Conservation (phyloP, 352 stramenopile genomes). For the Pythium phragmitis region DNA sequence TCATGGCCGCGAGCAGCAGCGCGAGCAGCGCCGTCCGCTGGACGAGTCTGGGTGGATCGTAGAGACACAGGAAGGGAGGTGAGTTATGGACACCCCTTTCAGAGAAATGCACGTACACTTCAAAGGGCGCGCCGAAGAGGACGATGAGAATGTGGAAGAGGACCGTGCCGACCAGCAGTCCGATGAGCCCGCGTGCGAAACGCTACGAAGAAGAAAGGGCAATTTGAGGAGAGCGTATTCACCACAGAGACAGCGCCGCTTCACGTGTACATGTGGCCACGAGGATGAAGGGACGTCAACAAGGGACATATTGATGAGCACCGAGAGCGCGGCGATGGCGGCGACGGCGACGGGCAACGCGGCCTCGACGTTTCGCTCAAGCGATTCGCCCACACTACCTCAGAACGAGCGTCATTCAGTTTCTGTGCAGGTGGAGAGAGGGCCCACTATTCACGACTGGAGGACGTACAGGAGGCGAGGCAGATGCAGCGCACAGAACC, state of each 20-base stretch:
- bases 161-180: slow-evolving; percentile 36
- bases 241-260: background rate
- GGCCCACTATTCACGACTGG: background rate
- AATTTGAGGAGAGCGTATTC: background rate
- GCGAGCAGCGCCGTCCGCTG: slow-evolving; percentile 62
- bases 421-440: background rate
- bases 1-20: slow-evolving; percentile 49
- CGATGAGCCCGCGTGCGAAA: slow-evolving; percentile 19
- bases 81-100: background rate
- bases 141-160: slow-evolving; percentile 63
- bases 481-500: slow-evolving; percentile 21
- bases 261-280: background rate
- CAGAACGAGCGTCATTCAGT: background rate
- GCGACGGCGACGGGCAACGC: slow-evolving; percentile 41
- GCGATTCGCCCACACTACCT: slow-evolving; percentile 17
- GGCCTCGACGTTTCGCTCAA: slow-evolving; percentile 52
- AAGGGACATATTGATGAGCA: slow-evolving; percentile 35
- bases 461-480: slow-evolving; percentile 23
- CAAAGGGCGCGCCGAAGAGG: slow-evolving; percentile 71
- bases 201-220: background rate
- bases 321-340: slow-evolving; percentile 29
- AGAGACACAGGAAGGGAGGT: background rate
- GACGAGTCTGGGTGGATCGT: slow-evolving; percentile 40
- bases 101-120: slow-evolving; percentile 40
- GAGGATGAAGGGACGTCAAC: slow-evolving; percentile 13